Evolutionary conservation across 495 filamentous ascomycete genomes (phyloP), one percentile per base, ranked within the genome.

Genomic region (Penicillium manginii): DNA sequence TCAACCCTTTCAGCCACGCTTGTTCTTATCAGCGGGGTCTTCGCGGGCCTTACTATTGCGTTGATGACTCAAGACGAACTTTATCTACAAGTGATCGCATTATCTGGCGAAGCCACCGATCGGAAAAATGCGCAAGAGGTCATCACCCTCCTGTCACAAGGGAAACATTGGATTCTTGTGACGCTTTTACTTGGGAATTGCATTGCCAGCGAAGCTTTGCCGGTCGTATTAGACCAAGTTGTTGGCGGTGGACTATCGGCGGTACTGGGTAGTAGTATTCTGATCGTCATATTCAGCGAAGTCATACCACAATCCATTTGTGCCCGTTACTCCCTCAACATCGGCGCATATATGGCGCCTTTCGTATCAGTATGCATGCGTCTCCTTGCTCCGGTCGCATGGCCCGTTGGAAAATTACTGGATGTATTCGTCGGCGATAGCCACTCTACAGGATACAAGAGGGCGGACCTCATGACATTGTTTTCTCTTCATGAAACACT

Each of bases 81-180:
- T 62, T 93, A 96, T 68, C 84, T 97, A n/a, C 93, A 96, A 75
- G 93, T 97, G 53, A 90, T 97, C 57, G 81, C 85, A 59, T 82
- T 81, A 49, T 90, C 91, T 18, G 87, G 90, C 32, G 91, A 94
- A 71, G 86, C 75, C 60, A 77, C 69, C 26, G 91, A 97, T 67
- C 83, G 84, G 59, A 87, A 86, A 66, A 88, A 96, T 69, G 93
- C 93, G 3, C 81, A 78, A 22, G 85, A 83, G 57, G 93, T 97
- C 0, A 83, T 91, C 56, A 80, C 82, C 23, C 78, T 97, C 15
- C 73, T 97, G 45, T 85, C 91, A 56, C 85, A 82, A 52, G 93
- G 93, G 42, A 97, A 97, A 64, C 93, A 97, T 74, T 97, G 93
- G 93, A 93, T 97, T n/a, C 76, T 97, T 53, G 93, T 97, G 37